Base-by-base conservation (phyloP, 2,329 filamentous ascomycete species). In the Xenoacremonium recifei region DNA sequence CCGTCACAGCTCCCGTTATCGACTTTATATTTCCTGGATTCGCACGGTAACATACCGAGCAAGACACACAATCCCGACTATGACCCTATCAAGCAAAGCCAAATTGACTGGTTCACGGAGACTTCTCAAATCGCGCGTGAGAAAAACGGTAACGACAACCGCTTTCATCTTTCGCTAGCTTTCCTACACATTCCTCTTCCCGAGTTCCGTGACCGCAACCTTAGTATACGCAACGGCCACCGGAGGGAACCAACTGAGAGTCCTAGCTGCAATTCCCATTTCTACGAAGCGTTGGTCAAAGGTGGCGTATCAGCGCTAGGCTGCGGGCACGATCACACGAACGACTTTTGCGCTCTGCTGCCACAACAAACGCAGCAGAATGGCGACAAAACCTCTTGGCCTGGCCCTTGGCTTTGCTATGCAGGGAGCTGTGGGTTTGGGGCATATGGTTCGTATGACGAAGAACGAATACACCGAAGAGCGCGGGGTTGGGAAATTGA, bases 241-340 rank as follows among this genome's bases (percentile, higher is more conserved):
- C 53, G 58, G 30, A 46, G 57, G 35, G 59, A 62, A 45, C 59
- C 56, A 27, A 48, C 56, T 10, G 55, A 63, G 40, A 38, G 56
- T 25, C 58, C 59, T 3, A 60, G 55, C 34, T 44, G 44, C 40
- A 62, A 63, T 42, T 58, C 60, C 2, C 50, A 61, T 39, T 57
- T 62, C 42, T 62, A 63, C 41, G 49, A 60, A 37, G 55, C 57
- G 40, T 49, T 63, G 36, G 53, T 45, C 18, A 45, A 53, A 49
- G 58, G 45, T 47, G 57, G 51, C 13, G 39, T 62, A 39, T 34
- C 44, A 27, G 60, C 59, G 44, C 21, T 63, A 37, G 57, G 60
- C 31, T 62, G 55, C 40, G 59, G 57, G n/a, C 59, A 63, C 43
- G 60, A 63, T 42, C 58, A 62, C 35, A 57, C 59, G 17, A 62